Conservation (phyloP, 352 stramenopile species). For the Blastocystis sp. region DNA sequence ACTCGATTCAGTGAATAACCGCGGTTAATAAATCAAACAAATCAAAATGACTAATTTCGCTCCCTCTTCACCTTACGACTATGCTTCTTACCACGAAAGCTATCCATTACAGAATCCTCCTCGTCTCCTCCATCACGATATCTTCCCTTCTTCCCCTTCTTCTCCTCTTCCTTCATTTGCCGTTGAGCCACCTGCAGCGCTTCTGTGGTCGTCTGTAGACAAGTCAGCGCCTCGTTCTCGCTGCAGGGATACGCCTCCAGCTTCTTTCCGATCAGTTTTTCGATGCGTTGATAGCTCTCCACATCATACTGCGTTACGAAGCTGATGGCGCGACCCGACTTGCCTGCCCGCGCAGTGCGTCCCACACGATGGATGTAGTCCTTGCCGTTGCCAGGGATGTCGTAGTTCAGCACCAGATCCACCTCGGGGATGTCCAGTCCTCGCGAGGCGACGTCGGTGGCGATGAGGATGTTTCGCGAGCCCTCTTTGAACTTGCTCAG, state of each 20-base stretch:
- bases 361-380: constrained; percentile 98
- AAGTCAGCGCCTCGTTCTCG: constrained; percentile 71
- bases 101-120: constrained; percentile 67
- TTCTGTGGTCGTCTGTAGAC: constrained; percentile 92
- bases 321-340: constrained; percentile 85
- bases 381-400: constrained; percentile 94
- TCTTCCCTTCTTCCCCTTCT: constrained; percentile 67
- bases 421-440: constrained; percentile 93
- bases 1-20: not conserved
- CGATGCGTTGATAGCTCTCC: constrained; percentile 93
- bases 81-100: not conserved
- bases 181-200: constrained; percentile 87
- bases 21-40: constrained; percentile 21
- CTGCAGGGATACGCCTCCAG: constrained; percentile 70
- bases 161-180: constrained; percentile 76
- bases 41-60: constrained; percentile 2
- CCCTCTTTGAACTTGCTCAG: constrained; percentile 95
- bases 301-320: constrained; percentile 98
- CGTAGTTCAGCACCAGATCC: constrained; percentile 96
- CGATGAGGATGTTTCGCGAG: constrained; percentile 78
- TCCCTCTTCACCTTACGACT: constrained; percentile 31
- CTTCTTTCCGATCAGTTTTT: constrained; percentile 80
- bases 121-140: constrained; percentile 71
- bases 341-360: constrained; percentile 88
- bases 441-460: constrained; percentile 79